Evolutionary conservation across 1,284 basidiomycete genomes (phyloP), one percentile per base, ranked within the genome.

Genomic region (Garcileccinum viscosum): DNA sequence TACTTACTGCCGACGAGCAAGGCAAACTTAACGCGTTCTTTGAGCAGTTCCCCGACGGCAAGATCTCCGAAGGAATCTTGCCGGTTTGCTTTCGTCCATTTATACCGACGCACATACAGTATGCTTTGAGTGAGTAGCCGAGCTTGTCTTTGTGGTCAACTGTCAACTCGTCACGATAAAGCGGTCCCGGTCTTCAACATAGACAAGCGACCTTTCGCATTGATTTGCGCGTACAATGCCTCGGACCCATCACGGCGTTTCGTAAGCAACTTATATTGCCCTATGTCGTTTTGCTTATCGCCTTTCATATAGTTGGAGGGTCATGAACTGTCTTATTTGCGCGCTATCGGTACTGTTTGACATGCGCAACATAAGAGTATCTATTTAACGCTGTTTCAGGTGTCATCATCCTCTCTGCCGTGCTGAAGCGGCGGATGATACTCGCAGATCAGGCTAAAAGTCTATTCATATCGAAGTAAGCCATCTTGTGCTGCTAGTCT

Each of bases 361-460:
- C 6, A 42, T 62, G 33, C 44, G 12, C 22, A 32, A 11, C 59
- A 60, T 62, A 58, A 68, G 37, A 58, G 64, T 61, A 33, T 67
- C 62, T 69, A 76, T 19, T 64, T 27, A 64, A 71, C 66, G 65
- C 24, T 56, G 64, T 58, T 67, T 62, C 69, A 87, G 95, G 96
- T 63, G 95, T 98, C 64, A 97, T 98, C 73, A 97, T 98, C 69
- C 85, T 99, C 44, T 96, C 95, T 62, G 96, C 96, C 15, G 95
- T 98, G 7, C 86, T 98, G 59, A 96, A 97, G 80, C 89, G 96
- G 66, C 86, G 96, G 50, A 97, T 98, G 93, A 92, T 96, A 62
- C 85, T 98, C 15, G 97, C 97, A 4, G 97, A 98, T 81, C 97
- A 98, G 79, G 93, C 95, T 2, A 95, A 96, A 82, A 91, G 93